Evolutionary conservation across 768 basidiomycete species (phyloP), one percentile per base, ranked within the genome.

Genomic region (Gautieria morchelliformis): DNA sequence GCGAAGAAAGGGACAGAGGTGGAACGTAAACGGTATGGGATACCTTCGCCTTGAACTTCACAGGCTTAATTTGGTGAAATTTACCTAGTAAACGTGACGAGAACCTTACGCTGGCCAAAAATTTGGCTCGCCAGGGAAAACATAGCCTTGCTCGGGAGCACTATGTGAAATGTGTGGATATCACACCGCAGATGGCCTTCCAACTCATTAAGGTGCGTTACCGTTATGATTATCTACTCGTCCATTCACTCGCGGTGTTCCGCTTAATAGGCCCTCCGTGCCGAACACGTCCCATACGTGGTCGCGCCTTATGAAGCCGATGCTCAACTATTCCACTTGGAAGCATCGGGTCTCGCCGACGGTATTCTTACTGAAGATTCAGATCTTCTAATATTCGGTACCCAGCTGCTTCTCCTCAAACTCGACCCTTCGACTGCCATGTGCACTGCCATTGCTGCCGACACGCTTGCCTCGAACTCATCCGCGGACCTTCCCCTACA

Each of bases 241-340:
- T 53, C 61, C n/a, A 22, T 17, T 19, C 44, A n/a, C 5, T 30
- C 39, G 3, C 6, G 11, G 55, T 15, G 2, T 48, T 54, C 37
- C 5, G 15, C 41, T n/a, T 17, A 19, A 44, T 37, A 98, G 94
- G 94, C 89, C 11, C 75, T 99, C 33, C 79, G 79, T 49, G 89
- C 87, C 11, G 94, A 96, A 66, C 71, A 73, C 17, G 80, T 98
- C 8, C 68, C 78, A 19, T 96, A 95, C 66, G 75, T 98, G 40
- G 96, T 98, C 17, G 95, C 96, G 4, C 96, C 96, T 0, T 99
- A 98, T 69, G 96, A 99, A 75, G 96, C 96, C 0, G 96, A 99
- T 65, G 93, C 96, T 1, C 96, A 99, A 69, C 80, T 99, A 57
- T 87, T 91, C 46, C 97, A 87, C 70, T 80, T 99, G 45, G 96